Conservation (phyloP, 2,329 filamentous ascomycete genomes). For the Cytospora chrysosperma region DNA sequence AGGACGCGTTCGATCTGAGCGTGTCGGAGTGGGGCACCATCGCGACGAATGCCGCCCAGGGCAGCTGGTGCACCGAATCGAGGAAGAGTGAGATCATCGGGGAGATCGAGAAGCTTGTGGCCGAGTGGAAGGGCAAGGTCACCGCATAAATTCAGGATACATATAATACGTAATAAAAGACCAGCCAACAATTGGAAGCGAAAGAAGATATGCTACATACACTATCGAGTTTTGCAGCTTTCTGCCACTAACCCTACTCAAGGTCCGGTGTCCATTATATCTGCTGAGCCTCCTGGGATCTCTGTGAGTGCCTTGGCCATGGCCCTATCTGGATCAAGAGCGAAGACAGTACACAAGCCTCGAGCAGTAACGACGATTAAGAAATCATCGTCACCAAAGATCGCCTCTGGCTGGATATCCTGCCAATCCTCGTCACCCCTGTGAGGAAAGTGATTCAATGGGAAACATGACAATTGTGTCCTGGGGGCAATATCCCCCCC, state of each 20-base stretch:
- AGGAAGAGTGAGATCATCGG: constrained; percentile 60
- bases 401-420: background rate
- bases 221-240: too few species aligned
- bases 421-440: too few species aligned
- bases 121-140: constrained; percentile 26
- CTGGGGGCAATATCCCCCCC: too few species aligned
- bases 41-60: constrained; percentile 59
- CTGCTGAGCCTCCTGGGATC: background rate
- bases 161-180: background rate
- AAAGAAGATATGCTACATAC: background rate
- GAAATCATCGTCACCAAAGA: constrained; percentile 12
- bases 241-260: too few species aligned
- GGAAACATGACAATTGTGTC: background rate
- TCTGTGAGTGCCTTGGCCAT: background rate
- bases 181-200: background rate
- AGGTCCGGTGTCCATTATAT: too few species aligned
- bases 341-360: background rate
- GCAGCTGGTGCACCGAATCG: constrained; percentile 66
- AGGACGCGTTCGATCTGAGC: constrained; percentile 65
- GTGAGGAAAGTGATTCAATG: background rate
- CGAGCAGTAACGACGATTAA: background rate
- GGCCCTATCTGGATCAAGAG: constrained; percentile 5
- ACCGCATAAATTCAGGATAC: constrained; percentile 6
- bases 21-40: constrained; percentile 67
- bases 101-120: constrained; percentile 42